Base-by-base conservation (phyloP, 805 yeast species). In the Candida hungchunana region DNA sequence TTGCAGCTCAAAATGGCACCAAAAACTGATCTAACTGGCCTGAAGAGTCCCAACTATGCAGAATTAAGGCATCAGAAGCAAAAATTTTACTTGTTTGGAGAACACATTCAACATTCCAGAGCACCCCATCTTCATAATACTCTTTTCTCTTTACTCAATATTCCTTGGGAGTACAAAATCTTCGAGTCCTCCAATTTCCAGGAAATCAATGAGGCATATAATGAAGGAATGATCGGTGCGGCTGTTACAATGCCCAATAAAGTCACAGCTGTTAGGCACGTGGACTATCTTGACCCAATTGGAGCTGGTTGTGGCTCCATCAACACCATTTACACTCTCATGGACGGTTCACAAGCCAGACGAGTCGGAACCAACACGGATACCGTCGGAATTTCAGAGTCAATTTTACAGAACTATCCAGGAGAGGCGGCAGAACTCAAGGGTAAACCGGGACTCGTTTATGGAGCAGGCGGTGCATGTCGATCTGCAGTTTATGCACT, bases 401-500 rank as follows among this genome's bases (percentile, higher is more conserved):
- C 50, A 6, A 42, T 51, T 16, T 6, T 40, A 4, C 48, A 44
- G 32, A 49, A 46, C 35, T 48, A 37, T 23, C 53, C 54, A 14
- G n/a, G 21, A 6, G 53, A 47, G 18, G 40, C 36, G 7, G 33
- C 31, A 7, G n/a, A 21, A 3, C 38, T 29, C 18, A 32, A 32
- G 16, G 45, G 44, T 1, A 13, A 32, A 10, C 54, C 56, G 4
- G 56, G 56, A 10, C 26, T 51, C 8, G 46, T 51, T 2, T 51
- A 51, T 19, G 56, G 56, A 20, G 56, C 53, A 27, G 56, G 56
- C 33, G 56, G 56, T 37, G 56, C 56, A 5, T 49, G 56, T 33
- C 46, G 56, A 21, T 50, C 53, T 4, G 54, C 56, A 1, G 47
- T 51, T 7, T 51, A 44, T 33, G 53, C 56, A 1, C 32, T 51